Conservation (phyloP, 1,139 yeast genomes). For the Sugiyamaella grinbergsii region DNA sequence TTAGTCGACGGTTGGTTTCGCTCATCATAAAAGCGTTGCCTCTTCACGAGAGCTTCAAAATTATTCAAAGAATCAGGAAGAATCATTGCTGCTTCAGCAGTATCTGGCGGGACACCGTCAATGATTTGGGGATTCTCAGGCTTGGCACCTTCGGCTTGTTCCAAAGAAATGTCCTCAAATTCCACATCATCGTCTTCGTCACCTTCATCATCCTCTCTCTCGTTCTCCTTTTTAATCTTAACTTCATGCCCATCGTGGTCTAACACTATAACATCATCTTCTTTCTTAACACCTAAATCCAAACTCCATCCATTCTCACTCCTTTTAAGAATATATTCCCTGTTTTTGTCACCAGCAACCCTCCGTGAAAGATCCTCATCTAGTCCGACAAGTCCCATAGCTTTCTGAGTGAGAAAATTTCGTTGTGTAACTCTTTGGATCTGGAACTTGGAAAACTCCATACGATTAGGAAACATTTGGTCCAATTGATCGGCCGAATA, state of each 20-base stretch:
- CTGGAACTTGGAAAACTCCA: constrained; percentile 92
- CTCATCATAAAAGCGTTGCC: constrained; percentile 32
- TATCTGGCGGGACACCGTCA: neutral
- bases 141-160: constrained; percentile 10
- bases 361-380: constrained; percentile 62
- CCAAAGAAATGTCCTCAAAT: constrained; percentile 61
- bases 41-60: constrained; percentile 35
- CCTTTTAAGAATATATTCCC: constrained; percentile 72
- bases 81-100: constrained; percentile 20
- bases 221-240: constrained; percentile 20
- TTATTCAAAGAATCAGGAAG: constrained; percentile 33
- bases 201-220: constrained; percentile 32
- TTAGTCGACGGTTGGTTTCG: constrained; percentile 16
- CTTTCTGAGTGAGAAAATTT: constrained; percentile 81
- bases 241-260: constrained; percentile 35
- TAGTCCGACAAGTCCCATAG: constrained; percentile 85
- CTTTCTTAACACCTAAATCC: constrained; percentile 54
- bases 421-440: constrained; percentile 90
- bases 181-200: constrained; percentile 52
- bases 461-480: constrained; percentile 73
- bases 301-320: constrained; percentile 88
- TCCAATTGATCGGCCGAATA: constrained; percentile 84
- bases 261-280: constrained; percentile 34
- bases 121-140: neutral
- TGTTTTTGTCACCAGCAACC: constrained; percentile 82